These are phyloP conservation scores for Phytophthora sp. DNA, from an alignment of 352 stramenopile species.

Conservation along the genomic window DNA sequence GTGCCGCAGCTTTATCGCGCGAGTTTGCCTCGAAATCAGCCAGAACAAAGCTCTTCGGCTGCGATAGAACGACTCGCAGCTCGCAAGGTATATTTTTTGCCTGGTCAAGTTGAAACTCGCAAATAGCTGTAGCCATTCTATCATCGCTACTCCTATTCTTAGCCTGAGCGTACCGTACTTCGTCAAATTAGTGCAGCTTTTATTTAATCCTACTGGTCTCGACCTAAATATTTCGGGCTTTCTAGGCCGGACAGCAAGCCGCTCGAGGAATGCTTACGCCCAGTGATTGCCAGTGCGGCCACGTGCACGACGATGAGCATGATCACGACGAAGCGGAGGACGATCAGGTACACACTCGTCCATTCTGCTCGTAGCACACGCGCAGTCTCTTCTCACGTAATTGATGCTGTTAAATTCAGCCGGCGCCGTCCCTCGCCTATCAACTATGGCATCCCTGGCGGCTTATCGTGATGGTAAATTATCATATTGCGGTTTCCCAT, in stretches of 20 bases:
- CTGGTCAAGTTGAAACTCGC: constrained; percentile 22
- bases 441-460: constrained; percentile 81
- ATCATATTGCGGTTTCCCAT: neutral
- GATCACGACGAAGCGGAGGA: constrained; percentile 18
- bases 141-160: constrained; percentile 25
- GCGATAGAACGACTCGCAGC: neutral
- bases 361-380: neutral
- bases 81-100: neutral
- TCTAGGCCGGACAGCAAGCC: neutral
- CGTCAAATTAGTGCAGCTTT: neutral
- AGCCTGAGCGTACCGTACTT: neutral
- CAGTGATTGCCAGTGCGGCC: constrained; percentile 41
- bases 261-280: constrained; percentile 29
- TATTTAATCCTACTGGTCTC: constrained; percentile 9
- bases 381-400: neutral
- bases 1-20: neutral
- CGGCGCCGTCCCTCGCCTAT: constrained; percentile 46
- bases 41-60: neutral
- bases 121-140: constrained; percentile 32
- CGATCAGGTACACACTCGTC: constrained; percentile 16
- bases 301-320: constrained; percentile 33
- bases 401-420: constrained; percentile 17
- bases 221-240: constrained; percentile 6
- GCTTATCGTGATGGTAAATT: constrained; percentile 57
- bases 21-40: neutral